phyloP scores from a whole-genome alignment of 805 yeast species.

The Candida schatavii region DNA sequence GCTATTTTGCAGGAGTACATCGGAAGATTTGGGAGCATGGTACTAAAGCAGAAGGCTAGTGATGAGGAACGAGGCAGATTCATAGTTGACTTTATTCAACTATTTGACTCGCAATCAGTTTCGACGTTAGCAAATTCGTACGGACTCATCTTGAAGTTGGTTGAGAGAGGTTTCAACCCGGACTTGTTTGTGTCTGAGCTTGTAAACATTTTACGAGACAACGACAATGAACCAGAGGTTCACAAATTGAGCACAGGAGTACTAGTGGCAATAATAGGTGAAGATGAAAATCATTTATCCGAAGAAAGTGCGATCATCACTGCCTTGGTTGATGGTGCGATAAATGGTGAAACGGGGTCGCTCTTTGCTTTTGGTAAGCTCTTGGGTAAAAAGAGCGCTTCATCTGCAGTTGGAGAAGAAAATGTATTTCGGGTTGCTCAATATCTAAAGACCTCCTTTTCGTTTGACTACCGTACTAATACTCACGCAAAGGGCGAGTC shows the following conservation, averaged over 20 bases:
- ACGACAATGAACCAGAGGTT: conserved; percentile 34
- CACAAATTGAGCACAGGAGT: conserved; percentile 42
- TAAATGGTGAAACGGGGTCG: conserved; percentile 1
- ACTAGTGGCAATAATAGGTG: conserved; percentile 14
- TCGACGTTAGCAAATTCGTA: conserved; percentile 17
- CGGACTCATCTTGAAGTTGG: conserved; percentile 14
- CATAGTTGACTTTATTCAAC: conserved; percentile 54
- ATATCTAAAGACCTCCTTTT: not conserved
- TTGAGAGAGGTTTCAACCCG: conserved; percentile 22
- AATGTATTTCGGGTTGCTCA: not conserved
- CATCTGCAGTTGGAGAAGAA: not conserved
- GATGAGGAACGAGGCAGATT: conserved; percentile 23
- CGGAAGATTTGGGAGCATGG: conserved; percentile 63
- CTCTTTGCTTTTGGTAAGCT: conserved; percentile 9
- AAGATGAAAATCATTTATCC: too few relatives aligned
- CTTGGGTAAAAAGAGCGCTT: not conserved
- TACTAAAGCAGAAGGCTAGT: conserved; percentile 22
- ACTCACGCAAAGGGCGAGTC: conserved; percentile 37
- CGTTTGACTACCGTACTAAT: conserved; percentile 33
- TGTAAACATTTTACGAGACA: conserved; percentile 27
- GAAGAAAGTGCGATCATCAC: too few relatives aligned
- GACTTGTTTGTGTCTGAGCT: conserved; percentile 26
- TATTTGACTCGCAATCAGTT: conserved; percentile 46
- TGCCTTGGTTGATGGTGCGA: not conserved
- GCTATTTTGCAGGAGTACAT: conserved; percentile 85